phyloP scores from a whole-genome alignment of 139 green algal genomes.

The Coelastrella sp. region DNA sequence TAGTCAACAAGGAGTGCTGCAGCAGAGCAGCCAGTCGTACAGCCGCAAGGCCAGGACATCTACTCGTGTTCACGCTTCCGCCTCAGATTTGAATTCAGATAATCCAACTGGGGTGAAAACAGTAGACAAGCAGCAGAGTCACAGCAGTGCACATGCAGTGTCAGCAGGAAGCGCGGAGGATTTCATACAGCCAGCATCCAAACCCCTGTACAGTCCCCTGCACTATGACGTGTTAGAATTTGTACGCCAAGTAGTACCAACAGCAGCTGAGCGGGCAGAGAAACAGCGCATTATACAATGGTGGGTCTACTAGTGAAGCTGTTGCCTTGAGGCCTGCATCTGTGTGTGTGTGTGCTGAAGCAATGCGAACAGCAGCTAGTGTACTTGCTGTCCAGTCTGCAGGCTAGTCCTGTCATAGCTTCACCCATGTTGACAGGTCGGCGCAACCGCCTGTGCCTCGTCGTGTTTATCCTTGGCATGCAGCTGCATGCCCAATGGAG shows the following conservation, averaged over 20 bases:
- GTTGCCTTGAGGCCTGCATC: neutral
- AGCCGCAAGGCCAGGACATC: neutral
- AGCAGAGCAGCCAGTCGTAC: neutral
- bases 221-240: constrained; percentile 46
- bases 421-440: neutral
- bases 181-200: neutral
- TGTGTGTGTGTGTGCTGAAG: neutral
- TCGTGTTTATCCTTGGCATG: neutral
- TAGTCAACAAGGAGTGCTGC: too few species aligned
- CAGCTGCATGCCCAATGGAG: too few species aligned
- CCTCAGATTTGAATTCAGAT: neutral
- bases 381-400: too few species aligned
- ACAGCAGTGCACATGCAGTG: neutral
- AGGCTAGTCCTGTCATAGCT: too few species aligned
- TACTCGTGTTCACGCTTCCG: neutral
- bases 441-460: too few species aligned
- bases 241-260: constrained; percentile 21
- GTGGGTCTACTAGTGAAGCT: neutral
- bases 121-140: constrained; percentile 7
- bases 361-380: too few species aligned
- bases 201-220: constrained; percentile 41
- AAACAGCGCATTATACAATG: constrained; percentile 46
- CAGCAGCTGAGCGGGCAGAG: constrained; percentile 15
- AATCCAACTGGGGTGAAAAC: neutral
- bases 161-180: constrained; percentile 1